A percentile compares a stretch with the other conserved stretches of the same genome.
Conservation (phyloP, 2,329 filamentous ascomycete species). For the Aspergillus brunneoviolaceus region DNA sequence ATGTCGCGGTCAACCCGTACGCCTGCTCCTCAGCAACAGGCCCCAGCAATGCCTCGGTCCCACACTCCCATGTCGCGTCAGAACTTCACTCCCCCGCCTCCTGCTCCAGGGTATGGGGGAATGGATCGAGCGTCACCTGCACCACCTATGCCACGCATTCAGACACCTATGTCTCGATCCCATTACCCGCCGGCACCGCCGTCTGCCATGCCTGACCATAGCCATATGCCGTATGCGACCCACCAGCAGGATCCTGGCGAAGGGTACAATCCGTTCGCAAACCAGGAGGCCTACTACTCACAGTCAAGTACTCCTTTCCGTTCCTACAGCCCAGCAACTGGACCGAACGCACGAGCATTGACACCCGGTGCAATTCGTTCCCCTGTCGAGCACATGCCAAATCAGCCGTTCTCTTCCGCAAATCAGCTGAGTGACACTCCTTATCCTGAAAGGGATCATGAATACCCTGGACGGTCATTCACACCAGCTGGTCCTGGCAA, state of each 20-base stretch:
- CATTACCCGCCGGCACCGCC: conserved; percentile 4
- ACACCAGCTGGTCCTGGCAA: conserved; percentile 13
- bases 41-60: neutral
- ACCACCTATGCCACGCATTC: conserved; percentile 5
- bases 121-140: conserved; percentile 4
- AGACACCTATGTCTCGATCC: conserved; percentile 10
- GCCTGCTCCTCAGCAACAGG: neutral
- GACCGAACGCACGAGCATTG: conserved; percentile 22
- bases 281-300: conserved; percentile 6
- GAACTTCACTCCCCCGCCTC: neutral
- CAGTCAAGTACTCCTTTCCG: conserved; percentile 18
- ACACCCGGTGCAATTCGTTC: conserved; percentile 15
- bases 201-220: neutral
- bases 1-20: neutral
- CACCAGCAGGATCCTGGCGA: conserved; percentile 8
- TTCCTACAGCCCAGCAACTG: conserved; percentile 21
- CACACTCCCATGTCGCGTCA: conserved; percentile 3
- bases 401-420: conserved; percentile 11
- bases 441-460: conserved; percentile 10
- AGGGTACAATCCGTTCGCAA: conserved; percentile 8
- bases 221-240: neutral
- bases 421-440: conserved; percentile 9
- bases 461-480: conserved; percentile 18
- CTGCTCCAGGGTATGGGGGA: neutral
- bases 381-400: conserved; percentile 10